Evolutionary conservation across 495 filamentous ascomycete species (phyloP).

Genomic region (Geoglossum glabrum): DNA sequence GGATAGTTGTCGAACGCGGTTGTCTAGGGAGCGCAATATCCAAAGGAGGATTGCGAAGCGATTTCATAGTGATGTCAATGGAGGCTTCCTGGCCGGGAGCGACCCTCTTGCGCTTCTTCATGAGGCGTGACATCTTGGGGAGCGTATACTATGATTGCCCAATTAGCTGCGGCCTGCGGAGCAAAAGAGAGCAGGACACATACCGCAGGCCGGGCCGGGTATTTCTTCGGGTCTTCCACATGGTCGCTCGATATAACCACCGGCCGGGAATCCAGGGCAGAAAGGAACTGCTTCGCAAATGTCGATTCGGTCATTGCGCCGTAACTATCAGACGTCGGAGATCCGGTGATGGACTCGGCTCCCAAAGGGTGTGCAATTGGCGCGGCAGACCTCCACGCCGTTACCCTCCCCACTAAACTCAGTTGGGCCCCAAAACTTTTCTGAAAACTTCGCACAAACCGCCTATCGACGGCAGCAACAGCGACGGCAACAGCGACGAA

Average conservation of each 20-base stretch:
- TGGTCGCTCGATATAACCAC: conserved; percentile 64
- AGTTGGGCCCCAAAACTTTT: background rate
- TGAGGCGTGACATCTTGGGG: conserved; percentile 12
- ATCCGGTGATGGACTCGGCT: background rate
- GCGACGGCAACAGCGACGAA: background rate
- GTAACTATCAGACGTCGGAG: background rate
- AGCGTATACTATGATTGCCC: conserved; percentile 6
- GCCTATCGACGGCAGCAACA: background rate
- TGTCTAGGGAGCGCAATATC: conserved; percentile 34
- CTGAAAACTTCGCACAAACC: background rate
- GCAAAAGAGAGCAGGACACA: conserved; percentile 15
- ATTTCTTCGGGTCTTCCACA: conserved; percentile 59
- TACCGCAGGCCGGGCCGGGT: conserved; percentile 52
- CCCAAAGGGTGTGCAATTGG: background rate
- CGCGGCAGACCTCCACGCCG: too few species aligned
- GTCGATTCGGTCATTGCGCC: conserved; percentile 58
- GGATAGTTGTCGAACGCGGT: conserved; percentile 41
- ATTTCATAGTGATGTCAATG: conserved; percentile 44
- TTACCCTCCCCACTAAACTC: background rate
- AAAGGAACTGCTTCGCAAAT: conserved; percentile 70
- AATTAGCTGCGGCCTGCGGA: background rate
- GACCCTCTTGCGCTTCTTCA: conserved; percentile 28
- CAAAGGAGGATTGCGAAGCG: conserved; percentile 49
- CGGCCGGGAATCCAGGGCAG: conserved; percentile 52
- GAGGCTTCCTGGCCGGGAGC: conserved; percentile 28